Evolutionary conservation across 495 filamentous ascomycete genomes (phyloP).

Genomic region (Penicillium odoratum): DNA sequence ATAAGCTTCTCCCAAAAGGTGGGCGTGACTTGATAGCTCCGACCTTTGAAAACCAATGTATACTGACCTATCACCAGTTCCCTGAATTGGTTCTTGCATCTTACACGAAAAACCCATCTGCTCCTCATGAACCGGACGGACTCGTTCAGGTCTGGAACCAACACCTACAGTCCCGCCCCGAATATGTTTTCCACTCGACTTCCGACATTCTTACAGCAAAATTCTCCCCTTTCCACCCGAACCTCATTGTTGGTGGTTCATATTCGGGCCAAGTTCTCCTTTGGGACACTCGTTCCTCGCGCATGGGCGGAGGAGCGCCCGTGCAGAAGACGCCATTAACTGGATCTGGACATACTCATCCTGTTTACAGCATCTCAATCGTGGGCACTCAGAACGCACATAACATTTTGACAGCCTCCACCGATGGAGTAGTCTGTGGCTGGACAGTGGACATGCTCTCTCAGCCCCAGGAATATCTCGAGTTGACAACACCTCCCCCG

Average conservation of each 20-base stretch:
- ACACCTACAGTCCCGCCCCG: constrained; percentile 87
- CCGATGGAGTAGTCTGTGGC: constrained; percentile 92
- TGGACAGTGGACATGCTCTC: constrained; percentile 98
- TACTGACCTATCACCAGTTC: constrained; percentile 53
- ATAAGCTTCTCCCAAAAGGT: constrained; percentile 92
- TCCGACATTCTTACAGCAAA: constrained; percentile 94
- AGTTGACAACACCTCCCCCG: constrained; percentile 80
- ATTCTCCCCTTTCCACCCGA: constrained; percentile 97
- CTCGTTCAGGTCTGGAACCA: constrained; percentile 97
- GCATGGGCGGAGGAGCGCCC: constrained; percentile 71
- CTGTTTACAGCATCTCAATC: constrained; percentile 91
- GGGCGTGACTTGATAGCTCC: constrained; percentile 9
- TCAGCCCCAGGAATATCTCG: constrained; percentile 88
- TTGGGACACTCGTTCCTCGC: constrained; percentile 84
- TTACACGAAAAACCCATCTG: constrained; percentile 94
- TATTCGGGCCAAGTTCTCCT: constrained; percentile 96
- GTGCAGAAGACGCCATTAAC: constrained; percentile 96
- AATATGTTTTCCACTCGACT: constrained; percentile 94
- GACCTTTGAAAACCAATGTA: neutral
- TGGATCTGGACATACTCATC: constrained; percentile 88
- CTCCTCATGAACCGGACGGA: constrained; percentile 92
- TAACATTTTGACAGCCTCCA: constrained; percentile 94
- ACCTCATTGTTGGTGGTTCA: constrained; percentile 88
- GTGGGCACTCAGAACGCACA: constrained; percentile 98
- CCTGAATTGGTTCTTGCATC: constrained; percentile 88